Conservation (phyloP, 2,329 filamentous ascomycete species). For the Helicocarpus griseus region DNA sequence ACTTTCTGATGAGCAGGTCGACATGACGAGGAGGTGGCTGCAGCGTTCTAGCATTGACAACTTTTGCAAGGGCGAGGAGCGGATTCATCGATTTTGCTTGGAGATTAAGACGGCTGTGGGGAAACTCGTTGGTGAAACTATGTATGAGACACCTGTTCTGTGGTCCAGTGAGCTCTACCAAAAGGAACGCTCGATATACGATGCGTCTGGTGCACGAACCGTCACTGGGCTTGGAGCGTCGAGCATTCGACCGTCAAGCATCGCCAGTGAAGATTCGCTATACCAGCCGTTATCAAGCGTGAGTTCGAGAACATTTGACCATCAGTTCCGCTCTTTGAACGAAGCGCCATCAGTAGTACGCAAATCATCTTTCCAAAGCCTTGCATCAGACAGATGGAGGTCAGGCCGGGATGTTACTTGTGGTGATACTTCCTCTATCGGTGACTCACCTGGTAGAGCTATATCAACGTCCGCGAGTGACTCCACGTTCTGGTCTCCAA, state of each 20-base stretch:
- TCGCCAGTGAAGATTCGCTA: constrained; percentile 35
- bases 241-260: constrained; percentile 33
- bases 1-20: constrained; percentile 87
- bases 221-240: constrained; percentile 29
- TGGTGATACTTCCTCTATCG: constrained; percentile 50
- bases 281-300: constrained; percentile 20
- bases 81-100: constrained; percentile 86
- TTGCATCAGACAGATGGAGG: constrained; percentile 59
- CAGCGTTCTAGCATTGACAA: constrained; percentile 75
- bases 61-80: constrained; percentile 87
- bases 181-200: constrained; percentile 48
- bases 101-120: constrained; percentile 81
- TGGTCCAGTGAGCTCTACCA: constrained; percentile 88
- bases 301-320: constrained; percentile 23
- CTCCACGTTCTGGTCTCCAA: constrained; percentile 85
- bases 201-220: constrained; percentile 29
- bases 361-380: constrained; percentile 59
- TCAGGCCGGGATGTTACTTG: constrained; percentile 47
- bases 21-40: constrained; percentile 75
- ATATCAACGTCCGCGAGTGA: constrained; percentile 63
- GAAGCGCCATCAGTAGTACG: constrained; percentile 33
- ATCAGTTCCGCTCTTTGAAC: constrained; percentile 21
- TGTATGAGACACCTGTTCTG: constrained; percentile 74
- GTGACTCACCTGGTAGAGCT: constrained; percentile 55
- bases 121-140: constrained; percentile 73